phyloP scores from a whole-genome alignment of 495 filamentous ascomycete species.

The Xylaria telfairii region DNA sequence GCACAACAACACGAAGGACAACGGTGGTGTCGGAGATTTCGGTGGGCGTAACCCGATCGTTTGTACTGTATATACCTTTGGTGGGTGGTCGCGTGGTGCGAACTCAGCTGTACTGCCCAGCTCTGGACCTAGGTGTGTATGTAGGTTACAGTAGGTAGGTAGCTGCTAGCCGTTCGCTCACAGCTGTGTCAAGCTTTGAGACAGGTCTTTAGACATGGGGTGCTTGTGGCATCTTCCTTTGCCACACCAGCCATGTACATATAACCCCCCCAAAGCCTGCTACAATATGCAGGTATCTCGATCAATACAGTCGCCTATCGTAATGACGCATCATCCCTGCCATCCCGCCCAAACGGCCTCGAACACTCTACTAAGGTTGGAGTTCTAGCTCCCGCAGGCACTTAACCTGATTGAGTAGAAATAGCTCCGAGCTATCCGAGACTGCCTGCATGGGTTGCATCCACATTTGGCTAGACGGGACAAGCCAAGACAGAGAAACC shows the following conservation, averaged over 20 bases:
- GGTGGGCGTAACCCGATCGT: slow-evolving; percentile 22
- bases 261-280: not conserved
- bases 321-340: slow-evolving; percentile 9
- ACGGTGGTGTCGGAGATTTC: slow-evolving; percentile 23
- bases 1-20: not conserved
- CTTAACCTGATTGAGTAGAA: not conserved
- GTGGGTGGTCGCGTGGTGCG: slow-evolving; percentile 19
- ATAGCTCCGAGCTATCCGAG: slow-evolving; percentile 3
- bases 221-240: not conserved
- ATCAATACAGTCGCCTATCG: not conserved
- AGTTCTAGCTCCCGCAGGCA: not conserved
- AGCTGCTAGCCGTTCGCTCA: not conserved
- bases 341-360: not conserved
- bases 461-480: not conserved
- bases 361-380: not conserved
- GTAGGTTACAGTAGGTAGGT: too few species aligned
- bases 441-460: too few species aligned
- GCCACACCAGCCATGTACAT: not conserved
- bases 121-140: too few species aligned
- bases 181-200: not conserved
- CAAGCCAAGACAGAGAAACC: too few species aligned
- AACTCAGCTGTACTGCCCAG: not conserved
- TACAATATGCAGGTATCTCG: not conserved
- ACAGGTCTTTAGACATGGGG: not conserved
- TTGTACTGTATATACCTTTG: too few species aligned